A percentile compares a stretch with the other conserved stretches of the same genome.
Evolutionary conservation across 2,329 filamentous ascomycete genomes (phyloP).

Genomic region (Xylariales sp.): DNA sequence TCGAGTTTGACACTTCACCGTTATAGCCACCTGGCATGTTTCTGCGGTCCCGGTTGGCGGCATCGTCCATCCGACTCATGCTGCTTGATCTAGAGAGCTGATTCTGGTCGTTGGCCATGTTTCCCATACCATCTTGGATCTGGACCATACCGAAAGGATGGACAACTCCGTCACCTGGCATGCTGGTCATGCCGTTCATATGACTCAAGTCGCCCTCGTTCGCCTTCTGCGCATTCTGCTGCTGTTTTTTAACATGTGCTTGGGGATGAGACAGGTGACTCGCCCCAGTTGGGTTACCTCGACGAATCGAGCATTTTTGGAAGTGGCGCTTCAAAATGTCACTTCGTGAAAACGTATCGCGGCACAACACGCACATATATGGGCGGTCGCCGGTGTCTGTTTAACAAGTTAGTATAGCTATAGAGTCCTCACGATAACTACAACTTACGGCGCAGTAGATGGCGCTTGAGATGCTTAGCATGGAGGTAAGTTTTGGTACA

Average conservation of each 20-base stretch:
- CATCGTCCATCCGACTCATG: conserved; percentile 68
- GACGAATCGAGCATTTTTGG: conserved; percentile 96
- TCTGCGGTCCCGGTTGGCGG: conserved; percentile 67
- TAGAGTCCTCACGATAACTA: conserved; percentile 16
- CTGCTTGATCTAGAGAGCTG: conserved; percentile 72
- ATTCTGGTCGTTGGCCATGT: conserved; percentile 69
- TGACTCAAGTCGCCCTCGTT: conserved; percentile 68
- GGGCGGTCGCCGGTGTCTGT: conserved; percentile 96
- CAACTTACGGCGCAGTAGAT: conserved; percentile 92
- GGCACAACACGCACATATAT: conserved; percentile 97
- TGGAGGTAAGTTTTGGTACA: conserved; percentile 99
- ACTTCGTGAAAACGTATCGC: conserved; percentile 97
- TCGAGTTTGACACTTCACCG: conserved; percentile 68
- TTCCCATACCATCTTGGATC: conserved; percentile 68
- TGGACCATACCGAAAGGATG: conserved; percentile 69
- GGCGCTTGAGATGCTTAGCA: conserved; percentile 96
- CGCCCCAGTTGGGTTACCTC: conserved; percentile 93
- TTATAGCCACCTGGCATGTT: conserved; percentile 67
- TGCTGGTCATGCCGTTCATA: conserved; percentile 70
- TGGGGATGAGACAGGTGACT: conserved; percentile 95
- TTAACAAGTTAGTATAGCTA: conserved; percentile 35
- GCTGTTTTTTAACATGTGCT: conserved; percentile 85
- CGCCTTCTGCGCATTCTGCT: conserved; percentile 67
- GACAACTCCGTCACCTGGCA: conserved; percentile 67
- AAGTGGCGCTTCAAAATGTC: conserved; percentile 99